These are phyloP conservation scores for Camptophora hylomeconis DNA, from an alignment of 2,329 filamentous ascomycete genomes.

Conservation along the genomic window DNA sequence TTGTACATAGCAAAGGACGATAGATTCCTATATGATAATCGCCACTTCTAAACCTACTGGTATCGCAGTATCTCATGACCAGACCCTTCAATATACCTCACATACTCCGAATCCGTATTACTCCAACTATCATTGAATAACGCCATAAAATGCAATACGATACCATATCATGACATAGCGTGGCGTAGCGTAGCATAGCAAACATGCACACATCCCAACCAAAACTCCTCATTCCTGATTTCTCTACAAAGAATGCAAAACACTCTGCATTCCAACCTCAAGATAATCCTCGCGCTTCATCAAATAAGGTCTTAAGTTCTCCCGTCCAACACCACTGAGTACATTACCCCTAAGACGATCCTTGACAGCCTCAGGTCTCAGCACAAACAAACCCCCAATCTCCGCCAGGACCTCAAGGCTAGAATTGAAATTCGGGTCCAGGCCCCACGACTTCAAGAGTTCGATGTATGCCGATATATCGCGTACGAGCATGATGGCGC, in stretches of 20 bases:
- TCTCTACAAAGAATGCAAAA: slow-evolving; percentile 50
- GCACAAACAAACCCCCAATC: slow-evolving; percentile 90
- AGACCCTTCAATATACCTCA: no score
- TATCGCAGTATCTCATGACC: no score
- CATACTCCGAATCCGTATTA: no score
- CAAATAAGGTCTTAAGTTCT: slow-evolving; percentile 72
- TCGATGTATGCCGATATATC: slow-evolving; percentile 90
- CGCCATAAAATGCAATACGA: no score
- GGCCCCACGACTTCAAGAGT: slow-evolving; percentile 63
- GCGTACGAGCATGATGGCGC: slow-evolving; percentile 88
- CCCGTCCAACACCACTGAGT: slow-evolving; percentile 38
- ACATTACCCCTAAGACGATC: slow-evolving; percentile 39
- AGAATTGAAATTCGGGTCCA: slow-evolving; percentile 37
- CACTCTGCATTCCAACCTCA: slow-evolving; percentile 69
- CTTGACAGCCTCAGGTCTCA: slow-evolving; percentile 64
- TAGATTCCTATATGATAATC: no score
- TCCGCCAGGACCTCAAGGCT: slow-evolving; percentile 79
- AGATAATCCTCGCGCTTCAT: slow-evolving; percentile 71
- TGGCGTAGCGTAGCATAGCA: no score
- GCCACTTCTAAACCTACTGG: no score
- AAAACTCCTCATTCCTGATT: no score
- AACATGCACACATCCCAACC: no score
- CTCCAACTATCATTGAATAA: no score
- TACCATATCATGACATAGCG: no score
- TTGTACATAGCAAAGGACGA: no score